Evolutionary conservation across 148 eudicot genomes (phyloP), one percentile per base, ranked within the genome.

Genomic region (Polygonum aviculare): DNA sequence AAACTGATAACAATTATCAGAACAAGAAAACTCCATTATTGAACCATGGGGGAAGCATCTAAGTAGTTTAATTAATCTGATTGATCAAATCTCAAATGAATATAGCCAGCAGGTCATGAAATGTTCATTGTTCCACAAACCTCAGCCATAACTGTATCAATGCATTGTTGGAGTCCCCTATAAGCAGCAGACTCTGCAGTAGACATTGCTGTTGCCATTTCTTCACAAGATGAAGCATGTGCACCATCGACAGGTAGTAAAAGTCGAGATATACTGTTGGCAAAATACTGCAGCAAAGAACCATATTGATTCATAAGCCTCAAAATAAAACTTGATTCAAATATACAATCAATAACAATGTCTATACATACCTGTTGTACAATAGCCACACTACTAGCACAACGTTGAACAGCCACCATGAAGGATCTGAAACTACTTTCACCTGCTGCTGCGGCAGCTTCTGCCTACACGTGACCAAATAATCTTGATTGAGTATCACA

Each of bases 91-190:
- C 15, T 9, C 5, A 7, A 63, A 63, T 12, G 7, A 63, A 63
- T 4, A 63, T 63, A 63, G 39, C 16, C 7, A 26, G 21, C 19
- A 41, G 12, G 70, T 38, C 69, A 35, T n/a, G 40, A 35, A 54
- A 39, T 54, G 35, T 4, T 12, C 51, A 47, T 21, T 73, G 65
- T 72, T 40, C 77, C 63, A 82, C 91, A 84, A 49, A 95, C 97
- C 98, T 95, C 97, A 60, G 98, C 98, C 93, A 95, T 92, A 73
- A 95, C 98, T 55, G 98, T 92, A 71, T 92, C 98, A 72, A 95
- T 90, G 82, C 98, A 95, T 75, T 95, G 98, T 81, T 95, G 94
- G 83, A 95, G 98, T 76, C 98, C 98, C 80, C 89, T 92, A 78
- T 90, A 84, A 77, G 98, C 97, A 77, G 94, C 93, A 78, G 90